Conservation (phyloP, 2,329 filamentous ascomycete genomes). For the Coniochaeta pulveracea region DNA sequence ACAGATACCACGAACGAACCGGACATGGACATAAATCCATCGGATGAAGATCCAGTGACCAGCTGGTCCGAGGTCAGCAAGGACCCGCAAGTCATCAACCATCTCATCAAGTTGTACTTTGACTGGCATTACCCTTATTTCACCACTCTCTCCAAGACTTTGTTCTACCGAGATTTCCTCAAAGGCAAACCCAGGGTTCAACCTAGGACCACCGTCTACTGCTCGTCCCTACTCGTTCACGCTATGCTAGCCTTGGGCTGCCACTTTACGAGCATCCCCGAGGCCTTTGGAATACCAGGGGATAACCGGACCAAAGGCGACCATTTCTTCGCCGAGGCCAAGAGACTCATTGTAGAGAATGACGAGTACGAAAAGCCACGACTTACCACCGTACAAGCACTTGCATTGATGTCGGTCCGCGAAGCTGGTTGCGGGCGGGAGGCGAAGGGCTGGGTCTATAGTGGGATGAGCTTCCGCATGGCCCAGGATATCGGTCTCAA, state of each 20-base stretch:
- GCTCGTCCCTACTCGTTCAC: slow-evolving; percentile 83
- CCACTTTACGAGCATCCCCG: slow-evolving; percentile 73
- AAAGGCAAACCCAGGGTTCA: slow-evolving; percentile 49
- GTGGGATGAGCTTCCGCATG: slow-evolving; percentile 97
- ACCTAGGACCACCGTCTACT: slow-evolving; percentile 57
- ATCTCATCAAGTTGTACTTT: slow-evolving; percentile 96
- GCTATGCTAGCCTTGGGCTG: slow-evolving; percentile 87
- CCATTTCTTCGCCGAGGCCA: slow-evolving; percentile 92
- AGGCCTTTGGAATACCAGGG: slow-evolving; percentile 57
- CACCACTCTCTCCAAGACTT: slow-evolving; percentile 71
- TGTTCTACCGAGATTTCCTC: slow-evolving; percentile 81
- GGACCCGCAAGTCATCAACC: slow-evolving; percentile 67
- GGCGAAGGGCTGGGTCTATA: slow-evolving; percentile 96
- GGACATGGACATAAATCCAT: slow-evolving; percentile 31
- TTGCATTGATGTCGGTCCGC: slow-evolving; percentile 90
- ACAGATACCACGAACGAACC: slow-evolving; percentile 26
- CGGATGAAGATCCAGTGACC: slow-evolving; percentile 57
- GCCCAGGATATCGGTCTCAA: slow-evolving; percentile 89
- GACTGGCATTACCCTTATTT: slow-evolving; percentile 97
- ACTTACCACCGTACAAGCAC: slow-evolving; percentile 81
- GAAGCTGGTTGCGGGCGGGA: slow-evolving; percentile 92
- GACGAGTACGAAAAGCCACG: slow-evolving; percentile 87
- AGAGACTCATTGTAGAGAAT: slow-evolving; percentile 77
- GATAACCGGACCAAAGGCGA: slow-evolving; percentile 84
- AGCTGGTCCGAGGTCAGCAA: slow-evolving; percentile 84